phyloP scores from a whole-genome alignment of 2,329 filamentous ascomycete species.

The Talaromyces sp. region DNA sequence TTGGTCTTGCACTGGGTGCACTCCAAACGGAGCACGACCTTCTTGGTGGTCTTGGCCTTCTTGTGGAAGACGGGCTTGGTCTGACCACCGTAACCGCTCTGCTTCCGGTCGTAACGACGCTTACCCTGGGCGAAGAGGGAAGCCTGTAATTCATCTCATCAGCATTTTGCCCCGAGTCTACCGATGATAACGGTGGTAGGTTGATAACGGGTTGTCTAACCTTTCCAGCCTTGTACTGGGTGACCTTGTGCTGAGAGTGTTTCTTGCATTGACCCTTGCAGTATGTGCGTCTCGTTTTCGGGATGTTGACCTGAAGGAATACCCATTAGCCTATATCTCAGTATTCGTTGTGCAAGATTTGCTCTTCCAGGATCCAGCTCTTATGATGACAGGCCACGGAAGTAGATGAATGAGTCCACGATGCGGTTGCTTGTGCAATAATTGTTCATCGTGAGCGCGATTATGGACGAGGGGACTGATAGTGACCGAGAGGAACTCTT shows the following conservation, averaged over 20 bases:
- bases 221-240: constrained; percentile 97
- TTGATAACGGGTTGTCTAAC: constrained; percentile 42
- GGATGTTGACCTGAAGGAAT: constrained; percentile 79
- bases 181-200: no score
- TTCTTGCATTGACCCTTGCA: constrained; percentile 96
- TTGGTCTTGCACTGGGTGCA: constrained; percentile 98
- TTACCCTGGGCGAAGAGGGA: constrained; percentile 98
- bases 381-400: background rate
- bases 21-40: constrained; percentile 97
- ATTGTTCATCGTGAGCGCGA: background rate
- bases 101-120: constrained; percentile 99
- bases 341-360: background rate
- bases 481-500: background rate
- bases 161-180: background rate
- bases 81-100: constrained; percentile 99
- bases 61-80: constrained; percentile 99
- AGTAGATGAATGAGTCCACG: background rate
- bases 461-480: background rate
- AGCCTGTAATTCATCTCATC: constrained; percentile 51
- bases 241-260: constrained; percentile 89
- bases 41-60: constrained; percentile 99
- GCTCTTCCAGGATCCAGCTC: background rate
- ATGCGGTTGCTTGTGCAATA: background rate
- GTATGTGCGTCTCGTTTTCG: constrained; percentile 95
- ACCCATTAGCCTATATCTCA: constrained; percentile 13